Conservation (phyloP, 2,329 filamentous ascomycete genomes). For the Tolypocladium cylindrosporum region DNA sequence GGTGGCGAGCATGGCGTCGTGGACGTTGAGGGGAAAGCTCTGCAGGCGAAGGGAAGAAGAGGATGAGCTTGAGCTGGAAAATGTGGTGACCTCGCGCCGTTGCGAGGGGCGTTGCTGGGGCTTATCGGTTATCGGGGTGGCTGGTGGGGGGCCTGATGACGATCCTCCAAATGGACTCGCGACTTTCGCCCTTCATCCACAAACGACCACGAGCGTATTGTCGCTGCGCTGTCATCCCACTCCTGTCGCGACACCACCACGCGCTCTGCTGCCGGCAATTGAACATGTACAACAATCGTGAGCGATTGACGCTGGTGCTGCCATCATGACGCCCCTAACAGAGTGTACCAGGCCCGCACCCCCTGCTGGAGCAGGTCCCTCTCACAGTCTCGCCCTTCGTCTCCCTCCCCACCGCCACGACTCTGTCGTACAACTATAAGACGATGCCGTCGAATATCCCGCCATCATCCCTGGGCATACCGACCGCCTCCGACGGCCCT, state of each 20-base stretch:
- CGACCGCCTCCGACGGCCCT: conserved; percentile 24
- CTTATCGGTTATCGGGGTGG: conserved; percentile 6
- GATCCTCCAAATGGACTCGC: neutral
- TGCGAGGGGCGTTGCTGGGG: neutral
- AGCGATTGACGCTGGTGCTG: conserved; percentile 3
- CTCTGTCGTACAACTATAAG: conserved; percentile 92
- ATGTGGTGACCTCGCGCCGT: neutral
- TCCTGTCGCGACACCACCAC: neutral
- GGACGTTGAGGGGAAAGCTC: neutral
- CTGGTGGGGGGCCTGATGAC: conserved; percentile 1
- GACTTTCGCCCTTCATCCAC: neutral
- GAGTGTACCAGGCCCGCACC: conserved; percentile 56
- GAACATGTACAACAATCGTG: conserved; percentile 25
- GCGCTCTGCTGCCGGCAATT: neutral
- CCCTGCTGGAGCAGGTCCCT: conserved; percentile 82
- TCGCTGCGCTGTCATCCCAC: neutral
- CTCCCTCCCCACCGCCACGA: conserved; percentile 78
- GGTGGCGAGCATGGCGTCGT: conserved; percentile 31
- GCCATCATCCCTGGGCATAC: conserved; percentile 23
- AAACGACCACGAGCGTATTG: neutral
- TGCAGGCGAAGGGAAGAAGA: neutral
- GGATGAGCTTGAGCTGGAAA: neutral
- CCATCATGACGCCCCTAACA: conserved; percentile 4
- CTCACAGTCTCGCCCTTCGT: conserved; percentile 92
- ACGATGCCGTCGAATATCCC: conserved; percentile 80